Evolutionary conservation across 106 monocot genomes (phyloP), one percentile per base, ranked within the genome.

Genomic region (Triglochin maritima): DNA sequence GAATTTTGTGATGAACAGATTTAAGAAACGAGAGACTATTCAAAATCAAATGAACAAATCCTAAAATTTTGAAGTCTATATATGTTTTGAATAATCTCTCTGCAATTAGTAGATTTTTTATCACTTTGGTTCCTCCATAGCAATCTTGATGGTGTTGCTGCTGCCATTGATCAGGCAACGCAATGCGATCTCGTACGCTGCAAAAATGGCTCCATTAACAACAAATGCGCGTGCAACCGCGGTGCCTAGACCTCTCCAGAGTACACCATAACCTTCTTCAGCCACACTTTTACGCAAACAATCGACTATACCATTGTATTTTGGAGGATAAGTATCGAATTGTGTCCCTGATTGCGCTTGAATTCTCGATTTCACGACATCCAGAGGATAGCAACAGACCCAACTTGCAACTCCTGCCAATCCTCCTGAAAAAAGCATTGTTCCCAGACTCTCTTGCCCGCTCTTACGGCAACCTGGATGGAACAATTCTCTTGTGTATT

Each of bases 191-290:
- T 96, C 96, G 48, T 96, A 96, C 3, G 88, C 90, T 2, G 88
- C 71, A 68, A 96, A 96, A 56, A 96, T 91, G 10, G 96, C 91
- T 6, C 96, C 96, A 44, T 96, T 96, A 55, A 96, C 96, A 7
- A 94, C 64, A 59, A 94, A 96, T 0, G 96, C 96, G 49, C 96
- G 78, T 1, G 86, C 58, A 47, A 96, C 82, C 2, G 96, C 88
- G 6, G 96, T 87, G n/a, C 96, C 96, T 42, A 96, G 44, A 12
- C 96, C 96, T 3, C 88, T 80, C 80, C 85, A 96, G 9, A 96
- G 76, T 57, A 96, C 96, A 1, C 69, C 6, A 11, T 80, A 75
- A 7, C 96, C 96, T 65, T 96, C 96, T 55, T 88, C 96, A 46
- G 63, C n/a, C 1, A 90, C 85, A 44, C 96, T 96, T 67, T 71